Percentiles rank a stretch among this genome's conserved stretches.
phyloP scores from a whole-genome alignment of 352 stramenopile genomes.

The Nothophytophthora sp. region DNA sequence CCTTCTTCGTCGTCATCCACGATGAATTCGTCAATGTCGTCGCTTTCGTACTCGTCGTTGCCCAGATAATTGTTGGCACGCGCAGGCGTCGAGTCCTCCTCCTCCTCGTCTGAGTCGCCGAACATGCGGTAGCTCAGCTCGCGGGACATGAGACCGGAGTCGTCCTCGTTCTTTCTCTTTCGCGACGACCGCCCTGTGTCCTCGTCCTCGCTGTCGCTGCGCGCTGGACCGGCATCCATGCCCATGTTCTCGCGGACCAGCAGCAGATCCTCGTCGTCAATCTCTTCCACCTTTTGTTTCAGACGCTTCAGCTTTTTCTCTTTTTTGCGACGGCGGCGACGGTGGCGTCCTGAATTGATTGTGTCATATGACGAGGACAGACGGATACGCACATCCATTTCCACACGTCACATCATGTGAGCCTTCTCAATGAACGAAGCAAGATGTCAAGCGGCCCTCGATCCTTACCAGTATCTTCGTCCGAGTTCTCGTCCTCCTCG shows the following conservation, averaged over 20 bases:
- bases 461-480: conserved; percentile 63
- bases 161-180: conserved; percentile 70
- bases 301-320: conserved; percentile 87
- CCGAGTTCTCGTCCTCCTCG: conserved; percentile 72
- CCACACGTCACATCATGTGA: conserved; percentile 7
- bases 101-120: conserved; percentile 87
- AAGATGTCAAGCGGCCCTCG: background rate
- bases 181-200: conserved; percentile 67
- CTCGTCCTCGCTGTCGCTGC: conserved; percentile 79
- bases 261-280: conserved; percentile 88
- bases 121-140: conserved; percentile 90
- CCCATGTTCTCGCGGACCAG: conserved; percentile 90
- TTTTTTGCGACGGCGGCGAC: conserved; percentile 80
- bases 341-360: conserved; percentile 66
- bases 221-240: conserved; percentile 76
- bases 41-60: conserved; percentile 89
- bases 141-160: conserved; percentile 84
- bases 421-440: conserved; percentile 1
- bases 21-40: conserved; percentile 91
- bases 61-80: conserved; percentile 81
- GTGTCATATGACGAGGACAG: no score
- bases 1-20: conserved; percentile 90
- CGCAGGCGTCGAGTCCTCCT: conserved; percentile 71
- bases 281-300: conserved; percentile 88
- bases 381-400: conserved; percentile 3